Base-by-base conservation (phyloP, 371 early-diverging fungal species). In the Mucor irregularis region DNA sequence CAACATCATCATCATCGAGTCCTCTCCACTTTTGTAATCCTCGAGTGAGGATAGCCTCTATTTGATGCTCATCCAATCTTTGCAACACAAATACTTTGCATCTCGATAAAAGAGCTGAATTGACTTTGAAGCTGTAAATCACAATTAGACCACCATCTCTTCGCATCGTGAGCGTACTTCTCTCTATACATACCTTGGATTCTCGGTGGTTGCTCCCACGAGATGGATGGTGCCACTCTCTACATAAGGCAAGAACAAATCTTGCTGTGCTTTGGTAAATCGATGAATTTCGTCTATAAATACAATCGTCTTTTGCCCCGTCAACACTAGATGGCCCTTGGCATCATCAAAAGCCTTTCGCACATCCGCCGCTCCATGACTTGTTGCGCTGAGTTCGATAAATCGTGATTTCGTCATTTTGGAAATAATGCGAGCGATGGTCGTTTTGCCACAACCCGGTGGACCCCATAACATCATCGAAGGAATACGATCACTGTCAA, bases 231-330 rank as follows among this genome's bases (percentile, higher is more conserved):
- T 81, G 4, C 95, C 95, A 42, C 78, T 80, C 67, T 95, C 95
- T 2, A 95, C 82, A 62, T 76, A 78, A 0, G 92, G 90, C 19
- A 94, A 56, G 54, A 95, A 92, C 1, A 90, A 56, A 63, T 95
- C 95, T 56, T 95, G 95, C 59, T 95, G 95, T 13, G 86, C 82
- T 53, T 91, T 93, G 17, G 87, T 92, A 56, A 93, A 94, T 19
- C 94, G 78, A 73, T 95, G 95, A 21, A 95, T 92, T 57, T 95
- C 94, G 64, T 94, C 94, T 19, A 93, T 61, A 63, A 95, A 92
- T 8, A 95, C 54, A 34, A 95, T 85, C 0, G 91, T 86, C 35
- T 84, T 80, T 62, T 79, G 84, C 3, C 80, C 78, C 0, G 85
- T 80, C 30, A 89, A 68, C 6, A 64, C 58, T 21, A 70, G 55